These are phyloP conservation scores for Hortiboletus campestris DNA, from an alignment of 768 basidiomycete species.

Conservation along the genomic window DNA sequence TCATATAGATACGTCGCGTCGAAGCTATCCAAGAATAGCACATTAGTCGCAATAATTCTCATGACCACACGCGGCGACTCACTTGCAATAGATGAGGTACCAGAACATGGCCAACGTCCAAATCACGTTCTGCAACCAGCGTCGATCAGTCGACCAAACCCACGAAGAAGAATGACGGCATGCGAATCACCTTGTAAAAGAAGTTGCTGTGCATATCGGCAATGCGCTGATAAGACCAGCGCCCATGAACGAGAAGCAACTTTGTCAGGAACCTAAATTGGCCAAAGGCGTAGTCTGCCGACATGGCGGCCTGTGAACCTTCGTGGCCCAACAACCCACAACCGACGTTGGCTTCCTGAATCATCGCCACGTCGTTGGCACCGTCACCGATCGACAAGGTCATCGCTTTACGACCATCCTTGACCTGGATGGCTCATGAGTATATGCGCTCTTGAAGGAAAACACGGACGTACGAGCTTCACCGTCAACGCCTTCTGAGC, in stretches of 20 bases:
- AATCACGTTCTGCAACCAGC: constrained; percentile 65
- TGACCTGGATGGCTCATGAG: constrained; percentile 55
- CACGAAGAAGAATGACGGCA: not conserved
- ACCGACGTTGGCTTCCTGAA: constrained; percentile 98
- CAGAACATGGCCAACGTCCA: constrained; percentile 96
- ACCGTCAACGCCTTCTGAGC: constrained; percentile 98
- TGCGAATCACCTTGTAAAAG: constrained; percentile 78
- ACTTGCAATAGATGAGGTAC: constrained; percentile 89
- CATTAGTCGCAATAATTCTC: constrained; percentile 3
- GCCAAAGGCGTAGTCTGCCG: constrained; percentile 96
- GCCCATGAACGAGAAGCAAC: constrained; percentile 88
- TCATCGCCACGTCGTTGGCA: constrained; percentile 99
- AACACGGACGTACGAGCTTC: constrained; percentile 60
- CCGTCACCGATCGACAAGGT: constrained; percentile 96
- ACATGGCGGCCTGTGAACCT: constrained; percentile 98
- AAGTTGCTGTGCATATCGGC: constrained; percentile 98
- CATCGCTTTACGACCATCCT: constrained; percentile 95
- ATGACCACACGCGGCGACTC: constrained; percentile 22
- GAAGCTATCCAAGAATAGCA: constrained; percentile 53
- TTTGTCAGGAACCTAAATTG: constrained; percentile 95
- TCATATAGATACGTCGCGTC: constrained; percentile 94
- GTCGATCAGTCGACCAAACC: not conserved
- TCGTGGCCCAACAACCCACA: constrained; percentile 92
- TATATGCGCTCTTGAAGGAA: not conserved
- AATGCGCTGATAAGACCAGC: constrained; percentile 95